Evolutionary conservation across 2,329 filamentous ascomycete species (phyloP), one percentile per base, ranked within the genome.

Genomic region (Neoascochyta sp.): DNA sequence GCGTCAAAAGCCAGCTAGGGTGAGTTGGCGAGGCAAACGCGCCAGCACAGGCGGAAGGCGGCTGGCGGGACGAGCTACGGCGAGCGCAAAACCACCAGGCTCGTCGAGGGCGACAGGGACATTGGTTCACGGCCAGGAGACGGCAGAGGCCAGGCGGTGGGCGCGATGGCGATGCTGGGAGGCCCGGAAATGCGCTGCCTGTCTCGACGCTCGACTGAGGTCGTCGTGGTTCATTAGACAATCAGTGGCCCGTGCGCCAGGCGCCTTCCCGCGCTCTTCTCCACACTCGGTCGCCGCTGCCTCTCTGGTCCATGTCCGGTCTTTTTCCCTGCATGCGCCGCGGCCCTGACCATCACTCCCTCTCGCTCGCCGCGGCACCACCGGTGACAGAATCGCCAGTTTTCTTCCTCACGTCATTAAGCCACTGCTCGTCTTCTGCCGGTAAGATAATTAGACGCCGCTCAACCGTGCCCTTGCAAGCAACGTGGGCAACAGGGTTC

Each of bases 21-120:
- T 51, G 43, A 43, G 37, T 26, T 32, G 43, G 47, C n/a, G n/a
- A n/a, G n/a, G 32, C 32, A 44, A 39, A 57, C 55, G 58, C 57
- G 57, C 49, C 46, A 35, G 44, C 34, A 31, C 28, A 39, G 33
- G 45, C 41, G 45, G 39, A 41, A 45, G n/a, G 40, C 31, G 39
- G 38, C 39, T 39, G 36, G 29, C 34, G 28, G 39, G 39, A n/a
- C n/a, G n/a, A n/a, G 40, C 39, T 53, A 54, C 45, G 43, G 40
- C 43, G 36, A 39, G 50, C 52, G 54, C 54, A 41, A 39, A 29
- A 37, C 45, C 47, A 44, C 48, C 52, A 43, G 47, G 39, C 45
- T 47, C 32, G 21, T 32, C 22, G 31, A 23, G n/a, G 16, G 39
- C 29, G 30, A 32, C 22, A 39, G 40, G 42, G 36, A 48, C 55